These are phyloP conservation scores for Acacia confusa DNA, from an alignment of 306 rosid genomes.

Conservation along the genomic window DNA sequence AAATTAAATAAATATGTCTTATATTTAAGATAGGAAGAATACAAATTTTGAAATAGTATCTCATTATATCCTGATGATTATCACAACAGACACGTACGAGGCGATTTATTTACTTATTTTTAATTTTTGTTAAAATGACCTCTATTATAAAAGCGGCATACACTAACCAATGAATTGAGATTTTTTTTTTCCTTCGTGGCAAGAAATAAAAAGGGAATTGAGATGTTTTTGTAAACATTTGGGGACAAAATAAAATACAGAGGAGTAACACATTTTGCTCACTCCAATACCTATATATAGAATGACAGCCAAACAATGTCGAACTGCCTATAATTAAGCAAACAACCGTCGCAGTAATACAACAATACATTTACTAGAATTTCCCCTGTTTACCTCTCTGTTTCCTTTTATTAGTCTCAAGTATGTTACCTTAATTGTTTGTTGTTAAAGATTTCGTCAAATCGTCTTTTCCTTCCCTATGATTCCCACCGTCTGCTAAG, in stretches of 20 bases:
- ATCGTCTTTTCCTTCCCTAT: background rate
- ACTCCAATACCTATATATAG: slow-evolving; percentile 13
- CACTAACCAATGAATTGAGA: background rate
- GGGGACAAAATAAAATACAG: background rate
- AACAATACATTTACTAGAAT: background rate
- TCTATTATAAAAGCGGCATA: background rate
- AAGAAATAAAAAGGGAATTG: background rate
- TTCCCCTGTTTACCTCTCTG: background rate
- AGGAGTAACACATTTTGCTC: background rate
- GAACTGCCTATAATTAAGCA: slow-evolving; percentile 24
- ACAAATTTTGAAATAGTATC: background rate
- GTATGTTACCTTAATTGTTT: background rate
- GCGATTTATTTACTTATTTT: background rate
- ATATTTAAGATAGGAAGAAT: background rate
- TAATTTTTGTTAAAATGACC: background rate
- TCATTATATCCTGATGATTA: background rate
- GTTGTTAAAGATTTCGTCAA: background rate
- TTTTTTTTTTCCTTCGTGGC: background rate
- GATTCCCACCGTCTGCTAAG: background rate
- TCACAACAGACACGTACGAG: background rate
- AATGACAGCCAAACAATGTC: background rate
- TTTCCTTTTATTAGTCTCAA: background rate
- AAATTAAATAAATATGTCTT: too few relatives aligned
- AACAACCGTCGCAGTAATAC: background rate
- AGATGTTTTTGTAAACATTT: background rate